Conservation (phyloP, 2,329 filamentous ascomycete species). For the Neoascochyta sp. region DNA sequence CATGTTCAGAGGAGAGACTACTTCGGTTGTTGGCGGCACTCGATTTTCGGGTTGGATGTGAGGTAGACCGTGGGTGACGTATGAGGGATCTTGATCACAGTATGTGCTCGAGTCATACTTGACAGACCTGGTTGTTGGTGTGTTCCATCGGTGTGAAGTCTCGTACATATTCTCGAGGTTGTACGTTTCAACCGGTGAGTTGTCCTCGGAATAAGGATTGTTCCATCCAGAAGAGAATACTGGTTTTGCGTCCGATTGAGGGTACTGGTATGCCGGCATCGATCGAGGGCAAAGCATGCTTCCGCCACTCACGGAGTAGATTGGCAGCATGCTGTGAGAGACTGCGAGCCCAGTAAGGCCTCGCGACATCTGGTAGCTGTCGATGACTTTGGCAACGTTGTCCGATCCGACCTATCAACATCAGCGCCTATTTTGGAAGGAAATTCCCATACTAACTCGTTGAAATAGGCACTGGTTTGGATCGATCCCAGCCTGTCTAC, state of each 20-base stretch:
- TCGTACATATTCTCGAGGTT: conserved; percentile 17
- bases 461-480: conserved; percentile 68
- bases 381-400: conserved; percentile 21
- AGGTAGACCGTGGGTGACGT: conserved; percentile 12
- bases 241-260: conserved; percentile 18
- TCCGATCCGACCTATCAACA: conserved; percentile 31
- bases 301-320: conserved; percentile 12
- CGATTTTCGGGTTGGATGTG: conserved; percentile 14
- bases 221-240: conserved; percentile 21
- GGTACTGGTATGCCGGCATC: conserved; percentile 7
- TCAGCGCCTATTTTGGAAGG: conserved; percentile 8
- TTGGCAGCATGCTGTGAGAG: conserved; percentile 19
- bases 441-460: conserved; percentile 52
- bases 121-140: conserved; percentile 9
- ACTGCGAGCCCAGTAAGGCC: conserved; percentile 16
- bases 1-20: conserved; percentile 31
- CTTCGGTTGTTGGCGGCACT: conserved; percentile 10
- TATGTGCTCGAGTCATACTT: conserved; percentile 12
- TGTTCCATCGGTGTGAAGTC: conserved; percentile 18
- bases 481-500: conserved; percentile 67
- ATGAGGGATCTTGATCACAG: conserved; percentile 20
- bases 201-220: conserved; percentile 23
- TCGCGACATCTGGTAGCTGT: conserved; percentile 14
- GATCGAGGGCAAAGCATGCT: conserved; percentile 13
- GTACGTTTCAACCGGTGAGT: conserved; percentile 29